Conservation (phyloP, 192 early-diverging fungal genomes). For the Lobosporangium transversale region DNA sequence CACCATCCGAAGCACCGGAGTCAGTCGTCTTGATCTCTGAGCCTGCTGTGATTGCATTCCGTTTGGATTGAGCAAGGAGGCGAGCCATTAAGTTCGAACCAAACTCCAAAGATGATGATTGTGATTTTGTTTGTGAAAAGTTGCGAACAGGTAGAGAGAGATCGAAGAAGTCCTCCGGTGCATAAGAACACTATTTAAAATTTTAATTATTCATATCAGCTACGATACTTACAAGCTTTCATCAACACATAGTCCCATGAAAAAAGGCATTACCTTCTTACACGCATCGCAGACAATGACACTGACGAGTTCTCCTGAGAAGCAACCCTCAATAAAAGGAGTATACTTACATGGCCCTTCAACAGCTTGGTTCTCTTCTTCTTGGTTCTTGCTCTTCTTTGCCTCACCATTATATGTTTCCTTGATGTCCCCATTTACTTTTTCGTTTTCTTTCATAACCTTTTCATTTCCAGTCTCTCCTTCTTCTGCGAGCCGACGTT, state of each 20-base stretch:
- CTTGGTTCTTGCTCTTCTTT: not conserved
- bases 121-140: conserved; percentile 6
- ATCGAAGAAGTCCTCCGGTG: conserved; percentile 72
- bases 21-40: not conserved
- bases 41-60: not conserved
- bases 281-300: conserved; percentile 77
- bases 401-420: not conserved
- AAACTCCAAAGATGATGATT: not conserved
- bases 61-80: conserved; percentile 15
- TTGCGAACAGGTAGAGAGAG: conserved; percentile 64
- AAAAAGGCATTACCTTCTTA: conserved; percentile 60
- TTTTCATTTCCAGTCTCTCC: not conserved
- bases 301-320: conserved; percentile 74
- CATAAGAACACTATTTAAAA: conserved; percentile 54
- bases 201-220: no score
- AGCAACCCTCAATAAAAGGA: conserved; percentile 72
- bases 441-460: not conserved
- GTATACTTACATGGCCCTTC: conserved; percentile 8
- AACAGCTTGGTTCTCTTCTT: not conserved
- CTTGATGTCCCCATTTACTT: not conserved
- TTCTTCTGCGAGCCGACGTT: conserved; percentile 31
- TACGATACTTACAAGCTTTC: no score
- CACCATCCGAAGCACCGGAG: not conserved
- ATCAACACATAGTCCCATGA: no score
- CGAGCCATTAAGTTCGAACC: conserved; percentile 21